phyloP scores from a whole-genome alignment of 2,329 filamentous ascomycete genomes.

The Clonostachys rhizophaga region DNA sequence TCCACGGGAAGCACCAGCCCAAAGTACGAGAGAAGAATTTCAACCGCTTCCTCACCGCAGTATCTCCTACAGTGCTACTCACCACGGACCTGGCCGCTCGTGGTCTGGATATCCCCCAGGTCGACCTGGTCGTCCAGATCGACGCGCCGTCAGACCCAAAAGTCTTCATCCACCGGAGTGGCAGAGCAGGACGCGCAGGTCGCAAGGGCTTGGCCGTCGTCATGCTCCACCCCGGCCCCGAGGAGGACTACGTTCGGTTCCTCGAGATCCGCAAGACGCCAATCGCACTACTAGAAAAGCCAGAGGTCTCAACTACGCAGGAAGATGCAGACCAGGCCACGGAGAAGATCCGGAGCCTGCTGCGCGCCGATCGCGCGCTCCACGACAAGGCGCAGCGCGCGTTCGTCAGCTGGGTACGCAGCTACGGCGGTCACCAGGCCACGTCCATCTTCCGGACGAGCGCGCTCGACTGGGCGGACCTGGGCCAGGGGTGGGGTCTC shows the following conservation, averaged over 20 bases:
- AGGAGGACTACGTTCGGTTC: slow-evolving; percentile 88
- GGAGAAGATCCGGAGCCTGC: slow-evolving; percentile 54
- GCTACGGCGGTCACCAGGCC: slow-evolving; percentile 87
- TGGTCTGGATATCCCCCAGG: slow-evolving; percentile 85
- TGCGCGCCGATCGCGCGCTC: slow-evolving; percentile 48
- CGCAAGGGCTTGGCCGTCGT: slow-evolving; percentile 80
- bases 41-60: slow-evolving; percentile 68
- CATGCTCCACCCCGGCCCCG: slow-evolving; percentile 77
- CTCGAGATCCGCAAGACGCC: slow-evolving; percentile 84
- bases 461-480: slow-evolving; percentile 80
- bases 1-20: slow-evolving; percentile 89
- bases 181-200: slow-evolving; percentile 84
- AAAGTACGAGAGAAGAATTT: slow-evolving; percentile 89
- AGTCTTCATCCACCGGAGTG: slow-evolving; percentile 90
- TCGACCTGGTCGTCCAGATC: slow-evolving; percentile 86
- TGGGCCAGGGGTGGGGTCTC: slow-evolving; percentile 81
- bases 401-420: slow-evolving; percentile 90
- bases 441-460: slow-evolving; percentile 82
- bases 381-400: slow-evolving; percentile 87
- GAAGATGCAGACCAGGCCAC: slow-evolving; percentile 55
- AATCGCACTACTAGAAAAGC: slow-evolving; percentile 57
- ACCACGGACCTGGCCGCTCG: slow-evolving; percentile 91
- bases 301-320: slow-evolving; percentile 51
- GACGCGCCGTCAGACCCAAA: slow-evolving; percentile 84
- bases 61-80: slow-evolving; percentile 74